These are phyloP conservation scores for Williopsis jadinii DNA, from an alignment of 1,139 yeast genomes.

Conservation along the genomic window DNA sequence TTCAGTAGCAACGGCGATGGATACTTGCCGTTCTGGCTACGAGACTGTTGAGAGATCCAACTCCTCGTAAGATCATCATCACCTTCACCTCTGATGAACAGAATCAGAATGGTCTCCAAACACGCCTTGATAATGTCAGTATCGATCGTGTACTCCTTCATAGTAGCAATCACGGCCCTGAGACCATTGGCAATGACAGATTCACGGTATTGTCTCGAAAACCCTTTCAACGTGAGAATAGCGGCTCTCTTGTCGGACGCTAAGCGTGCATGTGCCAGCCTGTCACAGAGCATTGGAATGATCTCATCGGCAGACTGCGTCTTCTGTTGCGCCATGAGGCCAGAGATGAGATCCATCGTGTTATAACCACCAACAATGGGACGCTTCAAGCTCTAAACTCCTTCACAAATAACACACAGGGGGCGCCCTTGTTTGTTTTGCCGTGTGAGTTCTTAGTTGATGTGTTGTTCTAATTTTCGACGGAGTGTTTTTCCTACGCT, in stretches of 20 bases:
- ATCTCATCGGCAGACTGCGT: constrained; percentile 74
- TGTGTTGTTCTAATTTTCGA: too few relatives aligned
- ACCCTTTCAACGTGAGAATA: constrained; percentile 81
- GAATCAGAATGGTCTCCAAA: constrained; percentile 74
- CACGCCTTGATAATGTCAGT: constrained; percentile 72
- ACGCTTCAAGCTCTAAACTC: too few relatives aligned
- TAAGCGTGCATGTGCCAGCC: constrained; percentile 76
- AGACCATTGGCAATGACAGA: constrained; percentile 85
- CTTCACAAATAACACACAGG: too few relatives aligned
- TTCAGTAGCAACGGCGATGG: constrained; percentile 72
- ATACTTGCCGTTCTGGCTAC: constrained; percentile 72
- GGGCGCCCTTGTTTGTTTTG: too few relatives aligned
- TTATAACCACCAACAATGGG: too few relatives aligned
- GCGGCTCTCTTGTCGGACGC: constrained; percentile 90
- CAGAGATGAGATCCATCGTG: constrained; percentile 41
- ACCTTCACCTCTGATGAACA: constrained; percentile 65
- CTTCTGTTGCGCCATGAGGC: constrained; percentile 39
- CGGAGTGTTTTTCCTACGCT: too few relatives aligned
- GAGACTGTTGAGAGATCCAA: constrained; percentile 72
- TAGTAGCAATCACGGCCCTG: constrained; percentile 62
- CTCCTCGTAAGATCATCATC: constrained; percentile 44
- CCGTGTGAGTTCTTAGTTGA: too few relatives aligned
- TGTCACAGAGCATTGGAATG: constrained; percentile 80
- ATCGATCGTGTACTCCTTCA: constrained; percentile 63
- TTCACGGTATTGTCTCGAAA: constrained; percentile 85